Evolutionary conservation across 495 filamentous ascomycete species (phyloP).

Genomic region (Aspergillus incahuasiensis): DNA sequence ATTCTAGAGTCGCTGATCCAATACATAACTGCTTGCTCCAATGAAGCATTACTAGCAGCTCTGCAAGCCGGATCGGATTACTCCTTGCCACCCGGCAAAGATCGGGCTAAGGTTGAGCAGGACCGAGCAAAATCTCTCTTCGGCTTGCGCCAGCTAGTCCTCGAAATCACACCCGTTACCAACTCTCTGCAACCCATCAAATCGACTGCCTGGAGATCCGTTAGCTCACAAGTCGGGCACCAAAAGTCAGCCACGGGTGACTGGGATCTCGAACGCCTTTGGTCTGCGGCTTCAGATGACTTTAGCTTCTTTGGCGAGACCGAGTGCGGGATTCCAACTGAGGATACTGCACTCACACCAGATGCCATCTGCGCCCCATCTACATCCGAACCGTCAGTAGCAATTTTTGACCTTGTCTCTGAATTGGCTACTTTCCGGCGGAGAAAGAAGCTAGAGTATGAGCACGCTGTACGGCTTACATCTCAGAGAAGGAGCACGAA

Average conservation of each 20-base stretch:
- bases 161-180: slow-evolving; percentile 49
- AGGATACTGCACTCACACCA: slow-evolving; percentile 38
- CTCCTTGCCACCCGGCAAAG: slow-evolving; percentile 45
- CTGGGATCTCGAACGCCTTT: slow-evolving; percentile 55
- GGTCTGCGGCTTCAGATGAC: slow-evolving; percentile 55
- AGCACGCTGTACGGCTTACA: slow-evolving; percentile 30
- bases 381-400: slow-evolving; percentile 7
- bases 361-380: slow-evolving; percentile 12
- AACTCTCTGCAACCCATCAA: slow-evolving; percentile 9
- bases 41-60: slow-evolving; percentile 51
- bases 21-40: slow-evolving; percentile 58
- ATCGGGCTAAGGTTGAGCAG: slow-evolving; percentile 34
- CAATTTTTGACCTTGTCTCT: slow-evolving; percentile 42
- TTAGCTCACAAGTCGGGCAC: slow-evolving; percentile 30
- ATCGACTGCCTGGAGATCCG: slow-evolving; percentile 36
- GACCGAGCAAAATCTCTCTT: slow-evolving; percentile 48
- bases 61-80: slow-evolving; percentile 50
- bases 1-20: slow-evolving; percentile 45
- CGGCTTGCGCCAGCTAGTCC: slow-evolving; percentile 49
- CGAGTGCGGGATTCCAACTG: slow-evolving; percentile 51
- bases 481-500: slow-evolving; percentile 25
- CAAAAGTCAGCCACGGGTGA: slow-evolving; percentile 58
- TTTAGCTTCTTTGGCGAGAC: slow-evolving; percentile 64
- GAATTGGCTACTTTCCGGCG: slow-evolving; percentile 47
- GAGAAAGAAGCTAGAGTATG: slow-evolving; percentile 41